Percentiles rank a stretch among this genome's conserved stretches.
Conservation (phyloP, 2,329 filamentous ascomycete genomes). For the Pseudogymnoascus sp. region DNA sequence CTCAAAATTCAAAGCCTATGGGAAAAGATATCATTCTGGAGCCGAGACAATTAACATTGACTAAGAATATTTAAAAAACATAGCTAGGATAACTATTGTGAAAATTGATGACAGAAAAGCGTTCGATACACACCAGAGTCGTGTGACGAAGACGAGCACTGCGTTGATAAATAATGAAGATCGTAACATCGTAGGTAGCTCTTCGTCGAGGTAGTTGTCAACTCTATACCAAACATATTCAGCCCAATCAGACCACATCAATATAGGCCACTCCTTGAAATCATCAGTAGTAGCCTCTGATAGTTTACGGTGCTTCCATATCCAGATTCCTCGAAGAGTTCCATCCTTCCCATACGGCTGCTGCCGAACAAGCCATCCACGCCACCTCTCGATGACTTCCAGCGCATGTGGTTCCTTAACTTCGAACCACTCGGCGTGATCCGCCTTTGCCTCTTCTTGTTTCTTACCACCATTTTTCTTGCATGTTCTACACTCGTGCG, state of each 20-base stretch:
- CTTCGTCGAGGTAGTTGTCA: too few relatives aligned
- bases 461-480: too few relatives aligned
- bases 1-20: neutral
- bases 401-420: slow-evolving; percentile 1
- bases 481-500: slow-evolving; percentile 9
- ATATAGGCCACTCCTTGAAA: neutral
- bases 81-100: neutral
- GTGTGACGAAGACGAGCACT: neutral
- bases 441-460: too few relatives aligned
- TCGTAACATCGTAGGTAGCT: neutral
- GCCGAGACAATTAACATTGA: neutral
- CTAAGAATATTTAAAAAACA: neutral
- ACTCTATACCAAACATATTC: too few relatives aligned
- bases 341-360: neutral
- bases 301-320: neutral
- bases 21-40: neutral
- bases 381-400: slow-evolving; percentile 11
- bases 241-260: neutral
- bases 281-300: neutral
- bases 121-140: neutral
- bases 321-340: neutral
- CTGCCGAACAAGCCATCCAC: slow-evolving; percentile 9
- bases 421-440: slow-evolving; percentile 12
- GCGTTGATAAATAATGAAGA: neutral
- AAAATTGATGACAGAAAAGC: neutral